Base-by-base conservation (phyloP, 148 eudicot species). In the Cornus kousa region DNA sequence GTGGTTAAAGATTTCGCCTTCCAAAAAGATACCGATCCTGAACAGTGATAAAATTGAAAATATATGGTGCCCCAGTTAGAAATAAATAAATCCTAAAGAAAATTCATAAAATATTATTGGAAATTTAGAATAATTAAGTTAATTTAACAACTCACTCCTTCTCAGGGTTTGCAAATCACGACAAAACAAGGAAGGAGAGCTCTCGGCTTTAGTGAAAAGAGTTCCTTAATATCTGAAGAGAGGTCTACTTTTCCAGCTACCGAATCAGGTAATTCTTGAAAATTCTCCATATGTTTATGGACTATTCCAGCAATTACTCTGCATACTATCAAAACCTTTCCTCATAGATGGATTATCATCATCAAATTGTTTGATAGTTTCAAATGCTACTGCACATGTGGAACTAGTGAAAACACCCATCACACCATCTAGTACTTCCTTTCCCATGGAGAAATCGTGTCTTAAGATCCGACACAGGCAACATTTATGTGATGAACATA, bases 151-250 rank as follows among this genome's bases (percentile, higher is more conserved):
- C 59, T 72, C 31, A 31, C 35, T 10, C 22, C 24, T 37, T 50
- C 67, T 86, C 76, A 83, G 1, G 79, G 62, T 72, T 87, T 86
- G 87, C 88, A 93, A 71, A 93, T 79, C 10, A 93, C 88, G 48
- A 93, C 92, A 86, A 91, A 91, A 71, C 95, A 93, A 81, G 97
- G 97, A 9, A 93, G 89, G 23, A 93, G 72, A 74, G 97, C 92
- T 71, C 82, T 85, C 3, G 92, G 83, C 67, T 86, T 87, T 11
- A 86, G 85, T 76, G 86, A 73, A 79, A 85, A 93, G 37, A 93
- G 81, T 83, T 91, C 93, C 78, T 91, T 92, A 83, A 91, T 82
- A 70, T 83, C 87, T 20, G 88, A 83, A 79, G 72, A 74, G 53
- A 60, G 37, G 9, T 92, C 95, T 23, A 86, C 77, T 73, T 91